Evolutionary conservation across 257 asterid species (phyloP), one percentile per base, ranked within the genome.

Genomic region (Solanum megistacrolobum): DNA sequence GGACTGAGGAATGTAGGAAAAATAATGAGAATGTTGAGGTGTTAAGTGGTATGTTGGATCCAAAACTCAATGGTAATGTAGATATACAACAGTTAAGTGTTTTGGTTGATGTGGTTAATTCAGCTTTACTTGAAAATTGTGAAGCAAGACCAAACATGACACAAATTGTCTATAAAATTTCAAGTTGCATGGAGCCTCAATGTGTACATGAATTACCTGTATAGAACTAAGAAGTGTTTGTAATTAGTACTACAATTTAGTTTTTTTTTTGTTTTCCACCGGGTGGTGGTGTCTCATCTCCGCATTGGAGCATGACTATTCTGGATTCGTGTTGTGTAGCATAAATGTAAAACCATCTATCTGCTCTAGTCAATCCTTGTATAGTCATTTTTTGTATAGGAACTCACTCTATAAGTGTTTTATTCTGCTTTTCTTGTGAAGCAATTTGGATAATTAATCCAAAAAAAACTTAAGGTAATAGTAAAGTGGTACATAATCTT

Each of bases 111-210:
- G 92, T 94, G 12, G 98, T 95, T 1, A 95, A 95, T 84, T 81
- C 89, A 10, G 94, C 98, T 27, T 89, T 95, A 82, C 83, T 91
- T 20, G 92, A 66, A 18, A 86, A 92, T 46, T 89, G 87, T 31
- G 95, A 94, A 48, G 94, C 90, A 3, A 92, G 98, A 52, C 97
- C 97, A 6, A 95, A 91, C 39, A 95, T 95, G 98, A 41, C 91
- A 3, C 93, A 92, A 12, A 92, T 95, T 90, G 92, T 95, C 0
- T 88, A 88, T 48, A 89, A 84, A 69, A 91, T 95, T 89, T 90
- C 93, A 2, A 87, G 83, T 79, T 94, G 95, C 71, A 86, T 93
- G 88, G 89, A 90, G 43, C 72, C 91, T 85, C 86, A 82, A n/a
- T 52, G 83, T 85, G 89, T 88, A 35, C 83, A 83, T 13, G 90